Evolutionary conservation across 1,139 yeast species (phyloP).

Genomic region (Magnusiomyces suaveolens): DNA sequence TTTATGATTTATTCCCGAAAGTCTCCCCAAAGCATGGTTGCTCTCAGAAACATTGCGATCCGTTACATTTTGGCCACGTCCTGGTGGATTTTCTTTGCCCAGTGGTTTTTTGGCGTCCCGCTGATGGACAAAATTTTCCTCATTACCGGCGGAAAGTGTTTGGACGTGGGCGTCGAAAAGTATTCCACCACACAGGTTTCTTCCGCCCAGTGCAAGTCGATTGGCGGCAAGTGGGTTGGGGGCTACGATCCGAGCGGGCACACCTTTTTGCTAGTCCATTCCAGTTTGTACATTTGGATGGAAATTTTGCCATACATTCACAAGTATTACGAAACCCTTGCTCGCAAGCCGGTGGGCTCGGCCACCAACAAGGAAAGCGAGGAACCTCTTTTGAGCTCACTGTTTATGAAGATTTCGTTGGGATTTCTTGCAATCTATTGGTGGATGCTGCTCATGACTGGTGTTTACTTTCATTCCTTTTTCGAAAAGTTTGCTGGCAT

Average conservation of each 20-base stretch:
- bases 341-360: not conserved
- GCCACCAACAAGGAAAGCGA: not conserved
- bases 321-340: conserved; percentile 5
- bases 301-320: conserved; percentile 43
- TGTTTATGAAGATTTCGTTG: conserved; percentile 31
- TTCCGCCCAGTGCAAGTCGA: conserved; percentile 39
- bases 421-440: conserved; percentile 55
- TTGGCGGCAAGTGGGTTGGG: conserved; percentile 73
- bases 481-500: conserved; percentile 63
- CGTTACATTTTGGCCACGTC: conserved; percentile 45
- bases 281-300: conserved; percentile 58
- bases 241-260: conserved; percentile 98
- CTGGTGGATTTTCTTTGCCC: conserved; percentile 81
- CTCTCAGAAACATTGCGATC: conserved; percentile 14
- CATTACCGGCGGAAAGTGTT: conserved; percentile 75
- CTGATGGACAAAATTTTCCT: conserved; percentile 80
- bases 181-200: conserved; percentile 3
- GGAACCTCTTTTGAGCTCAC: conserved; percentile 19
- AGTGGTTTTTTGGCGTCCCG: conserved; percentile 83
- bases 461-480: conserved; percentile 74
- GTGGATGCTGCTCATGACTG: conserved; percentile 82
- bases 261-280: conserved; percentile 65
- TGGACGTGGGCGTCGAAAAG: conserved; percentile 16
- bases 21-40: not conserved
- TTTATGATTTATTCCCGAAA: not conserved